phyloP scores from a whole-genome alignment of 768 basidiomycete genomes.

The Melanogaster broomeanus region DNA sequence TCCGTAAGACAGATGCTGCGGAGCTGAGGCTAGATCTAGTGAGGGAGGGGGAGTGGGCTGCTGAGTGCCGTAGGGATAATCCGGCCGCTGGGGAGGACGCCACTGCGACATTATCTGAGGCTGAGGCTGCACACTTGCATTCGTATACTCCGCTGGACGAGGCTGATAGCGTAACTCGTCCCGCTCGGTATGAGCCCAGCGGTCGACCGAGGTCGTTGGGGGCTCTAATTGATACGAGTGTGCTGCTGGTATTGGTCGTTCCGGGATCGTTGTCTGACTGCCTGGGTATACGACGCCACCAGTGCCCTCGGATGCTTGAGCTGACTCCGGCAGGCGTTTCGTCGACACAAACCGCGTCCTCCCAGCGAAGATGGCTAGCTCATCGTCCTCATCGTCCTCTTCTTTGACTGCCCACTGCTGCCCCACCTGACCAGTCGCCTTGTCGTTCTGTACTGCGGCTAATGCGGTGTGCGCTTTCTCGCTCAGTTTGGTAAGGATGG shows the following conservation, averaged over 20 bases:
- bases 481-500: slow-evolving; percentile 56
- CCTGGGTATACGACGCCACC: not conserved
- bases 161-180: slow-evolving; percentile 7
- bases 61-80: slow-evolving; percentile 28
- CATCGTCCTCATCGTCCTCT: slow-evolving; percentile 57
- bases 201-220: slow-evolving; percentile 10
- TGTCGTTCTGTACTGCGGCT: slow-evolving; percentile 40
- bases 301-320: slow-evolving; percentile 10
- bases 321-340: slow-evolving; percentile 33
- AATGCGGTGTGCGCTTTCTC: slow-evolving; percentile 70
- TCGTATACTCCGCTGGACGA: slow-evolving; percentile 7
- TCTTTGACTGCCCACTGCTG: slow-evolving; percentile 54
- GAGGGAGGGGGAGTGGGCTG: slow-evolving; percentile 11
- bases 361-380: slow-evolving; percentile 69
- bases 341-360: slow-evolving; percentile 61
- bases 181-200: slow-evolving; percentile 20
- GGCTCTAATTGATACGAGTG: slow-evolving; percentile 18
- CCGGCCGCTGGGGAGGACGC: slow-evolving; percentile 29
- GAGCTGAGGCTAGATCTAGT: slow-evolving; percentile 1
- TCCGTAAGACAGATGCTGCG: slow-evolving; percentile 21
- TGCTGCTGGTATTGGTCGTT: slow-evolving; percentile 1
- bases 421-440: slow-evolving; percentile 30
- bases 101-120: slow-evolving; percentile 21
- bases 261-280: not conserved
- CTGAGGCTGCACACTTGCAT: slow-evolving; percentile 7